Evolutionary conservation across 1,139 yeast genomes (phyloP).

Genomic region (Ogataea hybrid): DNA sequence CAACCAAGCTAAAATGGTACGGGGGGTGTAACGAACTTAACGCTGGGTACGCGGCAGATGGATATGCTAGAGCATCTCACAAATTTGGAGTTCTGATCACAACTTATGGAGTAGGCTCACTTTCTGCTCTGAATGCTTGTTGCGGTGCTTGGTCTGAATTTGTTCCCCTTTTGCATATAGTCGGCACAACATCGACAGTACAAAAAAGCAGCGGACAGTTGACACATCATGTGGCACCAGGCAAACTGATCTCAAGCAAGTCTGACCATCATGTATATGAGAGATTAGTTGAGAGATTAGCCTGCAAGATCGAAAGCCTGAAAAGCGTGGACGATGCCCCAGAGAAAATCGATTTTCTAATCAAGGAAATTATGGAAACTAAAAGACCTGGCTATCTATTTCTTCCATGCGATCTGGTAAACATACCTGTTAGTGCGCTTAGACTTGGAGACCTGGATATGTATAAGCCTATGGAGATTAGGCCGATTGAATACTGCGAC

Average conservation of each 20-base stretch:
- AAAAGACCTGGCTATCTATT: conserved; percentile 80
- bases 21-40: conserved; percentile 36
- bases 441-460: conserved; percentile 13
- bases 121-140: conserved; percentile 80
- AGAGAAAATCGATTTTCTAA: conserved; percentile 59
- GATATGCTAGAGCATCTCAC: conserved; percentile 35
- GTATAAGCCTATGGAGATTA: conserved; percentile 3
- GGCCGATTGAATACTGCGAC: conserved; percentile 19
- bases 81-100: conserved; percentile 38
- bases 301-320: conserved; percentile 59
- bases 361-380: conserved; percentile 49
- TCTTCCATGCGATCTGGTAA: conserved; percentile 69
- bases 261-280: conserved; percentile 63
- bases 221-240: conserved; percentile 71
- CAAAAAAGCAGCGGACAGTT: conserved; percentile 27
- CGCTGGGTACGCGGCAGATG: conserved; percentile 52
- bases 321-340: conserved; percentile 47
- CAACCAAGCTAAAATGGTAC: conserved; percentile 32
- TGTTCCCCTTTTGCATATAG: conserved; percentile 82
- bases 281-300: conserved; percentile 55
- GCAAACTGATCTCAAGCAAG: conserved; percentile 39
- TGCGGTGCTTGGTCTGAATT: conserved; percentile 81
- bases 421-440: conserved; percentile 40
- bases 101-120: conserved; percentile 85
- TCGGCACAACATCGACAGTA: conserved; percentile 65